Base-by-base conservation (phyloP, 2,329 filamentous ascomycete genomes). In the Fusarium sp. region DNA sequence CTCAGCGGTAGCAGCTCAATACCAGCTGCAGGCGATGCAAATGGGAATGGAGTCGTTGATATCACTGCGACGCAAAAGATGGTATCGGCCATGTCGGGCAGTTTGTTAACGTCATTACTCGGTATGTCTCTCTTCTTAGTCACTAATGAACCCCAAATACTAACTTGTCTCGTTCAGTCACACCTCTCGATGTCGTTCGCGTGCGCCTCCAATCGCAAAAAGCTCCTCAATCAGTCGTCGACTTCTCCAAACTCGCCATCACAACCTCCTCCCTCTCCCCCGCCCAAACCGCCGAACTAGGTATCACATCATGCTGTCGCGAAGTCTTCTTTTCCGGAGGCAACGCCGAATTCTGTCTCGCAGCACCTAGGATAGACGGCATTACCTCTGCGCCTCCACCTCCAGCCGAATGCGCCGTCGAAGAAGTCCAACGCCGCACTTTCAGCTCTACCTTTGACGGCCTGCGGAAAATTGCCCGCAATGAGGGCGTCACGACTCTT, bases 321-420 rank as follows among this genome's bases (percentile, higher is more conserved):
- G 95, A 99, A 80, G 95, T 99, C 38, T 99, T 98, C 81, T 99
- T 97, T 86, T 90, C 95, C 70, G 95, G 94, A 72, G 95, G 97
- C 77, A 92, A 91, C 79, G 88, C 91, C 25, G 91, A 94, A 63
- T 89, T 92, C 70, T 97, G 95, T 78, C 85, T 97, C 68, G 92
- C 92, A n/a, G 88, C 88, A 6, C 86, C 88, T 14, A 86, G 87
- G 29, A 83, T 87, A 42, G 83, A 82, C 34, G 82, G 81, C 8
- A 72, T 85, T 38, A 80, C 81, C 22, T 81, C 87, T 49, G 81
- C 82, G 42, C 81, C 83, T 62, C 80, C 83, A 5, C 80, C 83
- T 4, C 82, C 85, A 20, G 84, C 88, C 59, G 90, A 92, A 71
- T 99, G 96, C 81, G 94, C 93, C 9, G 93, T 97, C 45, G 92